Conservation (phyloP, 2,329 filamentous ascomycete species). For the Dothideomycetes sp. region DNA sequence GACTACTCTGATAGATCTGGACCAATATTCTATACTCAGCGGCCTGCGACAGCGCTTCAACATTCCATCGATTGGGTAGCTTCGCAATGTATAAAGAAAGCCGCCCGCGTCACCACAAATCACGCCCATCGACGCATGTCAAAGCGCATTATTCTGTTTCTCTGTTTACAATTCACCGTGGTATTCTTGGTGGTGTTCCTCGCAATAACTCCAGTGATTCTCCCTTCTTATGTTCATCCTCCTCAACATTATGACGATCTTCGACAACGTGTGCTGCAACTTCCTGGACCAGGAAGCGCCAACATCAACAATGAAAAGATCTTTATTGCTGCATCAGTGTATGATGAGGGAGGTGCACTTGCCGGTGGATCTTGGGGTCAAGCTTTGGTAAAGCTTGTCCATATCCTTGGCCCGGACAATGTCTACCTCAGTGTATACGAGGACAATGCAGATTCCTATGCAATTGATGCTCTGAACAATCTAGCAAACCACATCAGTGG, state of each 20-base stretch:
- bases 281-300: conserved; percentile 26
- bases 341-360: conserved; percentile 50
- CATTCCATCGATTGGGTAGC: background rate
- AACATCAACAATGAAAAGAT: conserved; percentile 52
- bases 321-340: conserved; percentile 62
- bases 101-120: background rate
- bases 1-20: background rate
- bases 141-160: background rate
- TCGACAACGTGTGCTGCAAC: conserved; percentile 20
- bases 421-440: conserved; percentile 65
- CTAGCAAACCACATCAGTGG: background rate
- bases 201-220: background rate
- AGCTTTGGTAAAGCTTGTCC: conserved; percentile 49
- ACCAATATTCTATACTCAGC: background rate
- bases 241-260: conserved; percentile 41
- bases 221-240: conserved; percentile 26
- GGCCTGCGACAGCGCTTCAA: background rate
- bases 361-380: conserved; percentile 54
- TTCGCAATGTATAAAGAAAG: background rate
- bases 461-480: background rate
- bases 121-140: background rate
- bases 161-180: background rate
- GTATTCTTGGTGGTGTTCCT: background rate
- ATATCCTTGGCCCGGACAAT: conserved; percentile 55
- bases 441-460: conserved; percentile 27